Evolutionary conservation across 2,329 filamentous ascomycete genomes (phyloP).

Genomic region (Parasarocladium wereldwijsianum): DNA sequence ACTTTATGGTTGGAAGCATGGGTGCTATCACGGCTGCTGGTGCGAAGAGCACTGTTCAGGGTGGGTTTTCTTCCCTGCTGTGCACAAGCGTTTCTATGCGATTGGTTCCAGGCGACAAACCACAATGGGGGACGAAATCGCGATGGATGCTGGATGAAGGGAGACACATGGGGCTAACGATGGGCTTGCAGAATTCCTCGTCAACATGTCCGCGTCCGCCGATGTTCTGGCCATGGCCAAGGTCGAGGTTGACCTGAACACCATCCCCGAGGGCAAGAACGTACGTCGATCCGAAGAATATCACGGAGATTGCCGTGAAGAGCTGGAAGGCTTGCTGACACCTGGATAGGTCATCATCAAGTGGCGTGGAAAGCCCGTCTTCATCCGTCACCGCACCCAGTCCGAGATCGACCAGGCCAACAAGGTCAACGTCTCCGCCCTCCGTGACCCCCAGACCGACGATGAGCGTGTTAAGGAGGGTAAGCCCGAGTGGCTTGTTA

Average conservation of each 20-base stretch:
- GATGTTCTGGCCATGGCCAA: constrained; percentile 98
- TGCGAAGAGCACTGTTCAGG: constrained; percentile 95
- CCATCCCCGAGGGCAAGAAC: constrained; percentile 99
- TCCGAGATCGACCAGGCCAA: constrained; percentile 93
- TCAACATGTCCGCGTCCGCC: constrained; percentile 99
- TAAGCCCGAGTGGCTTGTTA: constrained; percentile 97
- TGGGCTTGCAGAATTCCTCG: constrained; percentile 74
- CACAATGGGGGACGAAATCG: too few relatives aligned
- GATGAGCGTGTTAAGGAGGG: constrained; percentile 89
- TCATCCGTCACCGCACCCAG: constrained; percentile 94
- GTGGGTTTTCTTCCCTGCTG: constrained; percentile 40
- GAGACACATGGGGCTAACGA: neutral
- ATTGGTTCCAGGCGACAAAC: constrained; percentile 2
- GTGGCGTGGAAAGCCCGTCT: constrained; percentile 99
- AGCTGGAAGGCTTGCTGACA: too few relatives aligned
- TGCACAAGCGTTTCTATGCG: neutral
- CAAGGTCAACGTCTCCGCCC: constrained; percentile 62
- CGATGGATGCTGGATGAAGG: constrained; percentile 7
- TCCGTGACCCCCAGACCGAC: constrained; percentile 87
- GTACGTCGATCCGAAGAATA: constrained; percentile 38
- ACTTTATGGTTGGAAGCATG: constrained; percentile 97
- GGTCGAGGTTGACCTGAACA: constrained; percentile 86
- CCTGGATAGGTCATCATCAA: constrained; percentile 79
- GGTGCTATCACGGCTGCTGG: constrained; percentile 83
- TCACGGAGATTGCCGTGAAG: too few relatives aligned